Evolutionary conservation across 1,139 yeast species (phyloP).

Genomic region (Arxiozyma slooffiae): DNA sequence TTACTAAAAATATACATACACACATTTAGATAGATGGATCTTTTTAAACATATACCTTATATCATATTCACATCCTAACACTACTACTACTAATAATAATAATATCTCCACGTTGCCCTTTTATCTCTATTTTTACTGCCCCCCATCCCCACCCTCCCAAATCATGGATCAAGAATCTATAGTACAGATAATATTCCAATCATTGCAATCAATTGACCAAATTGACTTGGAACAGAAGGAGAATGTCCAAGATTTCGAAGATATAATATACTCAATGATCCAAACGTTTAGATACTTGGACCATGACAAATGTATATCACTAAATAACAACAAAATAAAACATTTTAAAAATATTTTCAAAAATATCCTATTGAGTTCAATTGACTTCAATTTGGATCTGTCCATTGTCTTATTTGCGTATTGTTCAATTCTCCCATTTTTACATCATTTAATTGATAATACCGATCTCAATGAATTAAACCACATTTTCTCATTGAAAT

Average conservation of each 20-base stretch:
- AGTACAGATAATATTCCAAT: neutral
- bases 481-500: too few species aligned
- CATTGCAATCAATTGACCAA: neutral
- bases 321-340: neutral
- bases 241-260: neutral
- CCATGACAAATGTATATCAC: neutral
- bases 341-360: neutral
- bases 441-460: conserved; percentile 12
- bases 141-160: neutral
- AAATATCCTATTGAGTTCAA: neutral
- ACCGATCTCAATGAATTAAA: neutral
- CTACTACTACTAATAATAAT: too few species aligned
- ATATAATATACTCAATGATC: neutral
- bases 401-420: conserved; percentile 18
- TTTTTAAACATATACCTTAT: too few species aligned
- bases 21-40: neutral
- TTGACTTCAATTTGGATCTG: conserved; percentile 8
- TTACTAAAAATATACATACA: too few species aligned
- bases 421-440: conserved; percentile 13
- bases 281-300: neutral
- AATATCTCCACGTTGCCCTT: too few species aligned
- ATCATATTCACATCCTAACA: neutral
- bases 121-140: too few species aligned
- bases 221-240: neutral
- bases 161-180: neutral